Evolutionary conservation across 331 rosid species (phyloP).

Genomic region (Dryas integrifolia): DNA sequence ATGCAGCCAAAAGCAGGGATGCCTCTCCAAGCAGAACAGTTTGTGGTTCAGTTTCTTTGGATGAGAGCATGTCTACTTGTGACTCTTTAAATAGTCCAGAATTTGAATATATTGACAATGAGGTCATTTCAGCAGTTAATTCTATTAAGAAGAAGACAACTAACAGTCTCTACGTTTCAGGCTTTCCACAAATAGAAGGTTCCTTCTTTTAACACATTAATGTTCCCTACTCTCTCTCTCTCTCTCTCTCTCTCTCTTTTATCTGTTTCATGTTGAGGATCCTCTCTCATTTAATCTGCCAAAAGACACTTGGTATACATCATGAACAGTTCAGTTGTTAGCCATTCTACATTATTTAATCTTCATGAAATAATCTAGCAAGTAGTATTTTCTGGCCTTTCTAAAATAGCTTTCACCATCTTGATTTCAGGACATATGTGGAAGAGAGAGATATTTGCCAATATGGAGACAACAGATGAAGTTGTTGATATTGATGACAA

Average conservation of each 20-base stretch:
- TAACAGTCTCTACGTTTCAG: constrained; percentile 48
- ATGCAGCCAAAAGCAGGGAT: constrained; percentile 30
- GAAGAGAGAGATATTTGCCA: constrained; percentile 50
- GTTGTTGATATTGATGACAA: constrained; percentile 51
- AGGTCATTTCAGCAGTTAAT: constrained; percentile 47
- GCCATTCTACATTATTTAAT: background rate
- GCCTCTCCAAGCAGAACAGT: constrained; percentile 65
- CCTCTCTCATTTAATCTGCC: background rate
- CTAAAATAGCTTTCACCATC: background rate
- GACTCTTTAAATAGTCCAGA: constrained; percentile 71
- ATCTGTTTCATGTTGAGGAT: background rate
- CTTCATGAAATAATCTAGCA: background rate
- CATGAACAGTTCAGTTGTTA: constrained; percentile 6
- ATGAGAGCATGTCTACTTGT: constrained; percentile 68
- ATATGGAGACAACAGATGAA: constrained; percentile 45
- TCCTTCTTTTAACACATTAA: constrained; percentile 17
- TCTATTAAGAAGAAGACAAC: constrained; percentile 57
- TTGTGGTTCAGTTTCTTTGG: constrained; percentile 59
- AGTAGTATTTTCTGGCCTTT: constrained; percentile 6
- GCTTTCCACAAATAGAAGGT: constrained; percentile 47
- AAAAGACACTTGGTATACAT: background rate
- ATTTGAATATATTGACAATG: constrained; percentile 59
- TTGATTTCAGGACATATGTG: constrained; percentile 51
- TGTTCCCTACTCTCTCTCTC: background rate
- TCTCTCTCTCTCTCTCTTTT: background rate